Percentiles rank a stretch among this genome's conserved stretches.
phyloP scores from a whole-genome alignment of 129 eudicot species.

The Chrysanthemum makinoi region DNA sequence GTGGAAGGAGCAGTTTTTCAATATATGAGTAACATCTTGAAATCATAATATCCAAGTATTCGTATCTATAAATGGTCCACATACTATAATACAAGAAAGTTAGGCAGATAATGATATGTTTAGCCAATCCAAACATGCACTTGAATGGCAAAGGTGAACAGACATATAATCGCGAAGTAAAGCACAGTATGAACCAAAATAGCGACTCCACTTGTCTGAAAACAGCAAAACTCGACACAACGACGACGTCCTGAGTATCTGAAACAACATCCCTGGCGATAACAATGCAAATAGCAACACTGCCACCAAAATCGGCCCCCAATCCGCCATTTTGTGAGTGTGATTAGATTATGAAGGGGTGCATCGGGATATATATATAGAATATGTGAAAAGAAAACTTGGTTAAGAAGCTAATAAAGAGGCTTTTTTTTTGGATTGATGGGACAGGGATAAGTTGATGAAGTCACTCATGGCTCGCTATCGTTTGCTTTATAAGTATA shows the following conservation, averaged over 20 bases:
- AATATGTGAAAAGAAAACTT: not conserved
- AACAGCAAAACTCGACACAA: constrained; percentile 45
- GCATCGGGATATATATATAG: no score
- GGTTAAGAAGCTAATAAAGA: constrained; percentile 22
- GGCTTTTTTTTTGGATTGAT: not conserved
- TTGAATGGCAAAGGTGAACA: constrained; percentile 49
- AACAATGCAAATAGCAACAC: constrained; percentile 35
- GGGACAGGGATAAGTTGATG: constrained; percentile 11
- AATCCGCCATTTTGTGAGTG: not conserved
- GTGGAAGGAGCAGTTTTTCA: no score
- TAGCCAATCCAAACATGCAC: constrained; percentile 24
- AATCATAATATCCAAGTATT: no score
- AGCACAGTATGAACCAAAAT: constrained; percentile 45
- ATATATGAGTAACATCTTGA: no score
- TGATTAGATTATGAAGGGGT: no score
- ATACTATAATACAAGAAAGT: no score
- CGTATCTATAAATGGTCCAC: no score
- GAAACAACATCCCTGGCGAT: constrained; percentile 49
- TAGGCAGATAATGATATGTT: no score
- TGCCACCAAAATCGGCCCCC: constrained; percentile 20
- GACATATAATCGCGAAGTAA: constrained; percentile 40
- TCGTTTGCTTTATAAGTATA: not conserved
- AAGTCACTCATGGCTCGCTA: constrained; percentile 16
- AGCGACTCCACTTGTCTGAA: constrained; percentile 48
- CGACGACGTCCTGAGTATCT: constrained; percentile 44